These are phyloP conservation scores for Salix purpurea DNA, from an alignment of 345 rosid species.

Conservation along the genomic window DNA sequence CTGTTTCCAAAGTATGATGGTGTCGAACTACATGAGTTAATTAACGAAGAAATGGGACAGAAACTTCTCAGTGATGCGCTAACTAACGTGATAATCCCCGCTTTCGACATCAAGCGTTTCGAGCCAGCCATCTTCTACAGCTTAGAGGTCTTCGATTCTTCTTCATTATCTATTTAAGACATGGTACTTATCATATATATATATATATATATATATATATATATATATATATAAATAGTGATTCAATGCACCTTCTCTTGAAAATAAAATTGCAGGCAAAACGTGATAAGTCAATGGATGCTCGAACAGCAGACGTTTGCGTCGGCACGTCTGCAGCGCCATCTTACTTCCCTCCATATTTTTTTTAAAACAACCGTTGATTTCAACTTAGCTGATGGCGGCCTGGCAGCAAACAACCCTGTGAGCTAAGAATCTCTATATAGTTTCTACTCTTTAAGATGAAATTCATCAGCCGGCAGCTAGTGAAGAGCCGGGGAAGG, in stretches of 20 bases:
- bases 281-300: background rate
- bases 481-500: too few species aligned
- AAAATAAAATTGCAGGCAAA: background rate
- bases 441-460: too few species aligned
- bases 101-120: slow-evolving; percentile 12
- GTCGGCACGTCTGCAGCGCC: slow-evolving; percentile 20
- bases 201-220: too few species aligned
- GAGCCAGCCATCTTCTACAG: slow-evolving; percentile 12
- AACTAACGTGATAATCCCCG: background rate
- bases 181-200: too few species aligned
- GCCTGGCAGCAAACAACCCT: slow-evolving; percentile 8
- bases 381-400: slow-evolving; percentile 20
- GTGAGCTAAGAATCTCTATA: too few species aligned
- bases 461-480: too few species aligned
- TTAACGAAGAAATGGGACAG: background rate
- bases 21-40: background rate
- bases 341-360: slow-evolving; percentile 11
- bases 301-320: slow-evolving; percentile 4
- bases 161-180: too few species aligned
- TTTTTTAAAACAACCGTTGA: slow-evolving; percentile 8
- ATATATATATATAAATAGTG: too few species aligned
- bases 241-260: too few species aligned
- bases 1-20: background rate
- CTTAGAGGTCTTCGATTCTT: slow-evolving; percentile 1
- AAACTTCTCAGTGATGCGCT: background rate